These are phyloP conservation scores for Quercus phellos DNA, from an alignment of 331 rosid species.

Conservation along the genomic window DNA sequence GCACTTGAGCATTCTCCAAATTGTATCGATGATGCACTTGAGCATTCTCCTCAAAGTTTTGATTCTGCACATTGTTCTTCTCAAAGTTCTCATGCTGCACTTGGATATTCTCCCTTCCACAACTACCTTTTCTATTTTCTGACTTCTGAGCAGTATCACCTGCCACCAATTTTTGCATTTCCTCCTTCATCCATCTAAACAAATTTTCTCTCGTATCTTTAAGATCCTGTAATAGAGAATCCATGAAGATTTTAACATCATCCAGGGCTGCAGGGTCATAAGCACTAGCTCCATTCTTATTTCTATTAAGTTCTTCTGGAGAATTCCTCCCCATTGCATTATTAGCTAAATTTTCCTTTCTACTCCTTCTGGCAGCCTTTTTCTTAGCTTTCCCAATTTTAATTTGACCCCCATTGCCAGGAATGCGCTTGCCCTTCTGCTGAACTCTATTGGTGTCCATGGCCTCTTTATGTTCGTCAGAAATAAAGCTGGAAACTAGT, in stretches of 20 bases:
- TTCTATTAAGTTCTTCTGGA: not conserved
- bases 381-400: not conserved
- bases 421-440: not conserved
- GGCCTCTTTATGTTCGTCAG: constrained; percentile 11
- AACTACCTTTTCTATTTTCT: not conserved
- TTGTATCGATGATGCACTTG: not conserved
- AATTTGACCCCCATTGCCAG: not conserved
- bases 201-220: constrained; percentile 20
- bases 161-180: constrained; percentile 20
- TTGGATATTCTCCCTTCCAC: not conserved
- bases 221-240: constrained; percentile 29
- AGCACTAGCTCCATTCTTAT: constrained; percentile 9
- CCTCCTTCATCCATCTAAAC: constrained; percentile 26
- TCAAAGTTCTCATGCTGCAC: not conserved
- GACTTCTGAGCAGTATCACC: not conserved
- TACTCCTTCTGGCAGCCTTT: not conserved
- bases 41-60: not conserved
- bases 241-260: constrained; percentile 25
- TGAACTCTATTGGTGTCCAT: not conserved
- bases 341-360: not conserved
- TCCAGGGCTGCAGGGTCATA: constrained; percentile 14
- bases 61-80: not conserved
- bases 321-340: constrained; percentile 1
- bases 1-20: not conserved
- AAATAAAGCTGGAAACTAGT: constrained; percentile 22